Conservation (phyloP, 2,329 filamentous ascomycete species). For the Aspergillus carbonarius region DNA sequence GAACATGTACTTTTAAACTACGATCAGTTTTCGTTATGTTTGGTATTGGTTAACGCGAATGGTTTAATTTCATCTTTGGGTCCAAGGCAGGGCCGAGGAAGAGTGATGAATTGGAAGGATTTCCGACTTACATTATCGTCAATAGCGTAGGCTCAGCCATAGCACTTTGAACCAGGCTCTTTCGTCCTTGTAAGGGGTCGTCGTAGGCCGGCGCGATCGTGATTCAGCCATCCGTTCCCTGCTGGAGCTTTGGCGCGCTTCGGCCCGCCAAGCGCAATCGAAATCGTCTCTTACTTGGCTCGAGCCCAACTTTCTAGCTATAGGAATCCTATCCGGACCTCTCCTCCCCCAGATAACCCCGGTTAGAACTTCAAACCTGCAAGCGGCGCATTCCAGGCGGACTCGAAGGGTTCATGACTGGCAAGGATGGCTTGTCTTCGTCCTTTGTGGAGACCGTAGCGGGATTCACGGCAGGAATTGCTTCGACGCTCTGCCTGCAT, state of each 20-base stretch:
- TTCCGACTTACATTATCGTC: neutral
- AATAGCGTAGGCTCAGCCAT: neutral
- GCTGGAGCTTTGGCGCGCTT: neutral
- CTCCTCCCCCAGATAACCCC: neutral
- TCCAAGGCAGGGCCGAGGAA: neutral
- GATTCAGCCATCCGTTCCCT: neutral
- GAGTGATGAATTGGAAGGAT: neutral
- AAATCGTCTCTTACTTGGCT: neutral
- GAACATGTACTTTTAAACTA: slow-evolving; percentile 29
- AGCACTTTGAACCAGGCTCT: neutral
- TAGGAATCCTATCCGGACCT: neutral
- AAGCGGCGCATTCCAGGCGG: slow-evolving; percentile 1
- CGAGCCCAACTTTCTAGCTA: neutral
- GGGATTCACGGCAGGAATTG: slow-evolving; percentile 82
- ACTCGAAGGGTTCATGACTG: slow-evolving; percentile 40
- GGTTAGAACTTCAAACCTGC: slow-evolving; percentile 2
- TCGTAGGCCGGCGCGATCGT: neutral
- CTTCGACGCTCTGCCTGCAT: slow-evolving; percentile 83
- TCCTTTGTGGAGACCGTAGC: slow-evolving; percentile 83
- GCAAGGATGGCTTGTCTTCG: slow-evolving; percentile 63
- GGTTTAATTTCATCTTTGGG: neutral
- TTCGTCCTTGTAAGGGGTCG: neutral
- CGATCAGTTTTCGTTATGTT: slow-evolving; percentile 12
- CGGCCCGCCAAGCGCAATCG: slow-evolving; percentile 10
- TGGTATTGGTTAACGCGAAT: slow-evolving; percentile 12